Conservation (phyloP, 371 early-diverging fungal genomes). For the Haplosporangium sp. region DNA sequence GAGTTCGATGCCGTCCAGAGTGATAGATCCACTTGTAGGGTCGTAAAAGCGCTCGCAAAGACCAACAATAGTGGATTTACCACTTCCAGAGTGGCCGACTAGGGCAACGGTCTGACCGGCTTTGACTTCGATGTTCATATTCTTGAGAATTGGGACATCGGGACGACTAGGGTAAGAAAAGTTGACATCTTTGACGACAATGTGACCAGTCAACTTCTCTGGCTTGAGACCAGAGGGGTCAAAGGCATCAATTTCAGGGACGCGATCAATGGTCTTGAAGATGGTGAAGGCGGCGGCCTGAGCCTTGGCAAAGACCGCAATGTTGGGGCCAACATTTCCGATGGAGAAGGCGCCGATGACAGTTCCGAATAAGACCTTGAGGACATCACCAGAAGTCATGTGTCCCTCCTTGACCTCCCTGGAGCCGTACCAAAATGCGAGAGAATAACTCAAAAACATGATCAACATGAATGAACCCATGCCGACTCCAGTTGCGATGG, state of each 20-base stretch:
- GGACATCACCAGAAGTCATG: constrained; percentile 62
- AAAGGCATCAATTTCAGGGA: constrained; percentile 72
- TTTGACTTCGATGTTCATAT: constrained; percentile 67
- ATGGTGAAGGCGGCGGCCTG: constrained; percentile 75
- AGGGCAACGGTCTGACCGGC: constrained; percentile 85
- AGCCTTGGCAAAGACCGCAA: constrained; percentile 66
- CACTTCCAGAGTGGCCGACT: constrained; percentile 88
- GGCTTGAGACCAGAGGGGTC: constrained; percentile 65
- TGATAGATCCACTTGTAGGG: constrained; percentile 68
- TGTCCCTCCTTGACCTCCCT: constrained; percentile 61
- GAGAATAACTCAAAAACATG: constrained; percentile 74
- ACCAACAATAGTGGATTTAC: constrained; percentile 91
- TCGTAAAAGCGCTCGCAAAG: constrained; percentile 94
- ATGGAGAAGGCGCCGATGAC: constrained; percentile 68
- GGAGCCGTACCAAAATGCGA: constrained; percentile 87
- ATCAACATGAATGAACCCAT: constrained; percentile 75
- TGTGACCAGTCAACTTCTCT: constrained; percentile 65
- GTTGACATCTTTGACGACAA: constrained; percentile 76
- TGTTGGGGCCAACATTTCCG: constrained; percentile 41
- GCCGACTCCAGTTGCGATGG: constrained; percentile 63
- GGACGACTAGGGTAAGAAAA: constrained; percentile 84
- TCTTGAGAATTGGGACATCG: constrained; percentile 74
- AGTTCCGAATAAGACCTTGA: constrained; percentile 76
- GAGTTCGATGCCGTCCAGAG: constrained; percentile 78
- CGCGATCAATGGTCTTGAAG: constrained; percentile 81